phyloP scores from a whole-genome alignment of 139 green algal genomes.

The Astrephomene gubernaculifera region DNA sequence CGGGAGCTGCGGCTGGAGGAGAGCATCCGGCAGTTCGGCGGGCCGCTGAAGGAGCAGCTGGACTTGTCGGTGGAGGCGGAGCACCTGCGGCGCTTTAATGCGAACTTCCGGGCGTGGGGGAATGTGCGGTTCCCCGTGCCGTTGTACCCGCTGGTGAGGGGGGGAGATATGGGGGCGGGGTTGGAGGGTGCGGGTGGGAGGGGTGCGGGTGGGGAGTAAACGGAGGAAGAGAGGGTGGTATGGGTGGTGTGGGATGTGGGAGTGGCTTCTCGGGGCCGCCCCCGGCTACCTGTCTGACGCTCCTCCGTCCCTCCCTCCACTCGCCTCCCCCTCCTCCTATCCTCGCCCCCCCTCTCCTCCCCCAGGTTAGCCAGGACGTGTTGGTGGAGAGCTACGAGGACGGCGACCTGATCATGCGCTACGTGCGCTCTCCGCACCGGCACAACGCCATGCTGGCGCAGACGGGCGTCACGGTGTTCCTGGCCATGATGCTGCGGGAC shows the following conservation, averaged over 20 bases:
- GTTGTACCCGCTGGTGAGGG: constrained; percentile 82
- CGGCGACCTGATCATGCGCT: constrained; percentile 73
- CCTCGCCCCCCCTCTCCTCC: neutral
- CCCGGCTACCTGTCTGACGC: neutral
- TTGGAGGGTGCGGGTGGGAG: too few relatives aligned
- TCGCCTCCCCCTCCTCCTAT: neutral
- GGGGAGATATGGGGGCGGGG: too few relatives aligned
- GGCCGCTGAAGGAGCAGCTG: constrained; percentile 88
- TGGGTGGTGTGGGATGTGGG: neutral
- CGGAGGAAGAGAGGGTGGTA: too few relatives aligned
- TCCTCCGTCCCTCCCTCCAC: neutral
- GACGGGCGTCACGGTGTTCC: constrained; percentile 60
- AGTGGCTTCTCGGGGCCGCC: neutral
- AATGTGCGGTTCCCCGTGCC: constrained; percentile 81
- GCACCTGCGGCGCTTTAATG: constrained; percentile 32
- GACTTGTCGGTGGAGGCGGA: constrained; percentile 84
- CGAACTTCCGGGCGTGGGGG: constrained; percentile 36
- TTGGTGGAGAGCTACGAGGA: constrained; percentile 94
- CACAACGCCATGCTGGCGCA: constrained; percentile 37
- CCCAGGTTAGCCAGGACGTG: constrained; percentile 64
- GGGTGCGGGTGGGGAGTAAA: too few relatives aligned
- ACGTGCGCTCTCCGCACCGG: constrained; percentile 34
- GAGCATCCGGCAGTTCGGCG: constrained; percentile 87
- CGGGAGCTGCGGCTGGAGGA: constrained; percentile 84
- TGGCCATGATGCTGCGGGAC: constrained; percentile 87